A percentile compares a stretch with the other conserved stretches of the same genome.
These are phyloP conservation scores for Neurospora sp. DNA, from an alignment of 495 filamentous ascomycete species.

Conservation along the genomic window DNA sequence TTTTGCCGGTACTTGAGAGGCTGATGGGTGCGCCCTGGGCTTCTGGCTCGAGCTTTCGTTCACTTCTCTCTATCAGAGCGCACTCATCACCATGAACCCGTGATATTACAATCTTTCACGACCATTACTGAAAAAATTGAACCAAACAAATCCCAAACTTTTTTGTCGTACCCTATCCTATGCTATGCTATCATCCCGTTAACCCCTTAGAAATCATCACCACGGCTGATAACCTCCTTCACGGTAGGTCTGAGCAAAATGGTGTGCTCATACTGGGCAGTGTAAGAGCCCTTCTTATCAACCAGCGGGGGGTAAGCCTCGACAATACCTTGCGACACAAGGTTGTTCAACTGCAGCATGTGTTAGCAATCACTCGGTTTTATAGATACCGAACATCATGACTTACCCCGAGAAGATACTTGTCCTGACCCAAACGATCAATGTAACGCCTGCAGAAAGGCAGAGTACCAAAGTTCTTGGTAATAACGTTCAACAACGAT, in stretches of 20 bases:
- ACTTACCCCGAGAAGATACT: conserved; percentile 75
- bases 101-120: neutral
- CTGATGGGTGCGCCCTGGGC: neutral
- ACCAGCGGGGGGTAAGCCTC: conserved; percentile 82
- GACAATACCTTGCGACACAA: conserved; percentile 75
- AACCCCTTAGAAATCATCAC: conserved; percentile 65
- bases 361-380: neutral
- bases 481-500: conserved; percentile 72
- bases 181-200: neutral
- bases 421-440: conserved; percentile 76
- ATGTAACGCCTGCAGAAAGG: conserved; percentile 81
- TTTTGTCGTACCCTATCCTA: neutral
- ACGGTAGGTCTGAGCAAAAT: conserved; percentile 77
- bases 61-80: neutral
- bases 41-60: neutral
- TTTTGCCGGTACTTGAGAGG: neutral
- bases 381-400: neutral
- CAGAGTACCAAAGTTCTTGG: conserved; percentile 85
- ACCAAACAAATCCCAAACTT: neutral
- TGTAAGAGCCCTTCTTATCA: conserved; percentile 92
- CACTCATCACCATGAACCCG: neutral
- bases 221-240: conserved; percentile 89
- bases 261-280: conserved; percentile 93
- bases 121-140: neutral
- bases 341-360: conserved; percentile 65